Percentiles rank a stretch among this genome's conserved stretches.
These are phyloP conservation scores for Malus sylvestris DNA, from an alignment of 306 rosid species.

Conservation along the genomic window DNA sequence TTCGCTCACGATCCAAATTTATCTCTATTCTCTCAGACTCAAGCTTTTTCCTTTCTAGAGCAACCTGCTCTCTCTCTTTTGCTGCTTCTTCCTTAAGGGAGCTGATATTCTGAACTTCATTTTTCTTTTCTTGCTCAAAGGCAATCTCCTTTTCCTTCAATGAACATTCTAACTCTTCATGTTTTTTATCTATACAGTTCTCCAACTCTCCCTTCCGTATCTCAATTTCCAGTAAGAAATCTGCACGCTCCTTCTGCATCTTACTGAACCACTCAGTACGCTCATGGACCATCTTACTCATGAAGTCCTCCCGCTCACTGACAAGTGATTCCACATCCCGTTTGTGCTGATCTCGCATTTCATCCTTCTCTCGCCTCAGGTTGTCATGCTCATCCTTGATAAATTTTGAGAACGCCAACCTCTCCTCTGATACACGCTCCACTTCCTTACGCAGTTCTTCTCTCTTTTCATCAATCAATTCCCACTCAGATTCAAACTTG, in stretches of 20 bases:
- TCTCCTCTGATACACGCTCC: constrained; percentile 58
- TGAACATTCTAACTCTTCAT: constrained; percentile 79
- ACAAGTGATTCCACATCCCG: constrained; percentile 55
- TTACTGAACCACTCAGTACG: constrained; percentile 79
- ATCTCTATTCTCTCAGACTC: constrained; percentile 70
- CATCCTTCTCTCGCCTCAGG: constrained; percentile 60
- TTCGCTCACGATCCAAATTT: constrained; percentile 72
- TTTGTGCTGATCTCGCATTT: constrained; percentile 58
- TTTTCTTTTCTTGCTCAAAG: constrained; percentile 77
- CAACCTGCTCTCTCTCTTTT: constrained; percentile 69
- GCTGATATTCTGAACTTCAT: constrained; percentile 48
- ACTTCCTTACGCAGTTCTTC: constrained; percentile 66
- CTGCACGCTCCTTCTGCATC: constrained; percentile 86
- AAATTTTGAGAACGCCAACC: constrained; percentile 52
- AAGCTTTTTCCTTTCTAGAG: constrained; percentile 70
- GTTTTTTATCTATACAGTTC: constrained; percentile 77
- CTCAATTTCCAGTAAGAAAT: constrained; percentile 72
- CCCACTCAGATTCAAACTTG: constrained; percentile 96
- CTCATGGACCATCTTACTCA: constrained; percentile 77
- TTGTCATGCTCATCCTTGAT: constrained; percentile 70
- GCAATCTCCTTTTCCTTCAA: constrained; percentile 59
- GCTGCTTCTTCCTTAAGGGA: constrained; percentile 63
- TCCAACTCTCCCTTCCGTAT: constrained; percentile 63
- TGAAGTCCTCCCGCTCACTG: constrained; percentile 71
- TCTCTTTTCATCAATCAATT: constrained; percentile 80